Base-by-base conservation (phyloP, 768 basidiomycete species). In the Hericium alpestre region DNA sequence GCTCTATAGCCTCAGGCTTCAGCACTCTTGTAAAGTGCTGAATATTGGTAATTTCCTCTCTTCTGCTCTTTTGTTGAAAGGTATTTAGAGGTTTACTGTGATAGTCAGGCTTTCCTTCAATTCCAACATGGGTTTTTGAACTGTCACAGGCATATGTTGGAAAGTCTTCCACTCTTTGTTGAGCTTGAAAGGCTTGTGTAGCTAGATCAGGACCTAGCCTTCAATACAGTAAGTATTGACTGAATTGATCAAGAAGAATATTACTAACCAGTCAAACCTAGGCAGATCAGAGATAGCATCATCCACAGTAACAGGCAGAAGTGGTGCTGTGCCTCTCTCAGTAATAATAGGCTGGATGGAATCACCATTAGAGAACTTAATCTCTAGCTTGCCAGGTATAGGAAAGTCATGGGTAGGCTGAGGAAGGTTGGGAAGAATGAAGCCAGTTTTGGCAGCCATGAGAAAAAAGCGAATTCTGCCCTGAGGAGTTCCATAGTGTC, bases 261-360 rank as follows among this genome's bases (percentile, higher is more conserved):
- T 59, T 6, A 32, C 73, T 9, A 65, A 88, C 90, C 87, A 91
- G 56, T 92, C 84, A 66, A 85, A 92, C 3, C 68, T 75, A 2
- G 79, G 82, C 9, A 92, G 72, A 65, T 92, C 90, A 2, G 76
- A 72, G 51, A 91, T 88, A 1, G 89, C 87, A 65, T 90, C 87
- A 20, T 79, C 76, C 43, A 90, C 77, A 0, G 80, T 79, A 20
- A 90, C 79, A 60, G 73, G 73, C 8, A 57, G 58, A 57, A 64
- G 61, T 0, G 79, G 77, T 1, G 82, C 83, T 1, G 73, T 75
- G 0, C 87, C 87, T 20, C 62, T 58, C 3, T 68, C 64, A 0
- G 75, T 73, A 12, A 70, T 71, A 16, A 87, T 77, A 0, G 81
- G 79, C 3, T 61, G 63, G 25, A 82, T 67, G 1, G 57, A 53